Base-by-base conservation (phyloP, 169 alveolate genomes). In the Plasmodium coatneyi region DNA sequence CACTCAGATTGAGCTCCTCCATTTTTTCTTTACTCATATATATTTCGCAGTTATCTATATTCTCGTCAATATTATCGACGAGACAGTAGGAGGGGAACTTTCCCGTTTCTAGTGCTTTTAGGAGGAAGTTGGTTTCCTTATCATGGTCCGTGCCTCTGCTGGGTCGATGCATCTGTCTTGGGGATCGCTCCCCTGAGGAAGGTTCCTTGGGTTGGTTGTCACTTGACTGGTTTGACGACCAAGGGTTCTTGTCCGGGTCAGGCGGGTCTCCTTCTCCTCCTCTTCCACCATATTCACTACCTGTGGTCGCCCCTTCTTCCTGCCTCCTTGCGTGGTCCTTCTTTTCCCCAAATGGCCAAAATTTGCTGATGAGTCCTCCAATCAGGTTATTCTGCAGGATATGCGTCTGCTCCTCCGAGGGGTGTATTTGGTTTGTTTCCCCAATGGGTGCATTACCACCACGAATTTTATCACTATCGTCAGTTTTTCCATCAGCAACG, bases 31-130 rank as follows among this genome's bases (percentile, higher is more conserved):
- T 56, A 71, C 82, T 84, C 92, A 83, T 80, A 32, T 87, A 87
- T 78, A 87, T 79, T 12, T 87, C 93, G 80, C 79, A 87, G 12
- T 87, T 87, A 30, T 87, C 93, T 36, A 43, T 22, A 16, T 87
- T 22, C 9, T 87, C 93, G 46, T 87, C 93, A 14, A 87, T 78
- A 78, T 79, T 79, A 34, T 56, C 93, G 1, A 87, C 93, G 70
- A 87, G 89, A 19, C 93, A 87, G 12, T 78, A 87, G 7, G 79
- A 34, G 39, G 89, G 89, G 46, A 87, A 80, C n/a, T 82, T 81
- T 0, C 94, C 92, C 10, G 92, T 79, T 5, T 93, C 92, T 41
- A 82, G 34, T 36, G 92, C 92, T 49, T 74, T 81, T 12, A 80
- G 70, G 9, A 87, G 84, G 43, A 83, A 79, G 39, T 83, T 49